phyloP scores from a whole-genome alignment of 495 filamentous ascomycete species.

The Podospora didyma region DNA sequence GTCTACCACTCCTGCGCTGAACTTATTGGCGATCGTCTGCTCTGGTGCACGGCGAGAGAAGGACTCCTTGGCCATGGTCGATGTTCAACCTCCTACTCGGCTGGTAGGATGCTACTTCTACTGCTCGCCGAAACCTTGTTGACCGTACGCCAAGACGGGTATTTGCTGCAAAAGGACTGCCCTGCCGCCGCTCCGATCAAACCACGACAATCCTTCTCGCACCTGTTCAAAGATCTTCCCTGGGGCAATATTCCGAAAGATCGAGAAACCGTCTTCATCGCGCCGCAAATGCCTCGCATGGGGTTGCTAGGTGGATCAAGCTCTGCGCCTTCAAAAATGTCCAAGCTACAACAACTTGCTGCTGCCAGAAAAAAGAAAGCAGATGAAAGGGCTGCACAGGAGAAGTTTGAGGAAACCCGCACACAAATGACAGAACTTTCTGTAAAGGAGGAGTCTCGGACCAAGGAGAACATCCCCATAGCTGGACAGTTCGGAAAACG shows the following conservation, averaged over 20 bases:
- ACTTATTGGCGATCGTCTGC: background rate
- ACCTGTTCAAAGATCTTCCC: conserved; percentile 78
- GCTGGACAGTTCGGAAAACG: conserved; percentile 25
- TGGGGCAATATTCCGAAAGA: conserved; percentile 76
- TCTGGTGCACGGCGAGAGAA: background rate
- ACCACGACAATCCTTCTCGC: conserved; percentile 7
- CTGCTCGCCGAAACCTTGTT: conserved; percentile 12
- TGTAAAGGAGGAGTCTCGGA: conserved; percentile 9
- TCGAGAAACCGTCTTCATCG: conserved; percentile 63
- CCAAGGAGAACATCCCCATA: conserved; percentile 20
- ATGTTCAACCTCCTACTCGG: background rate
- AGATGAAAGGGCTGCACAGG: conserved; percentile 53
- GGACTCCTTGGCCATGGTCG: background rate
- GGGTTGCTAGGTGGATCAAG: conserved; percentile 74
- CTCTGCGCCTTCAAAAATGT: conserved; percentile 60
- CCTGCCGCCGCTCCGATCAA: background rate
- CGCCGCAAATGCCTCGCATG: conserved; percentile 56
- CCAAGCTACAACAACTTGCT: conserved; percentile 85
- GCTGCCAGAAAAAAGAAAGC: conserved; percentile 84
- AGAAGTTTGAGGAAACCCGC: conserved; percentile 29
- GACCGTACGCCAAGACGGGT: conserved; percentile 17
- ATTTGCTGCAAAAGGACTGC: background rate
- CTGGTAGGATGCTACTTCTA: background rate
- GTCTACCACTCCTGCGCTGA: conserved; percentile 27
- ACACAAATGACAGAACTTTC: conserved; percentile 24